phyloP scores from a whole-genome alignment of 1,139 yeast genomes.

The Tardiomyces depauwii region DNA sequence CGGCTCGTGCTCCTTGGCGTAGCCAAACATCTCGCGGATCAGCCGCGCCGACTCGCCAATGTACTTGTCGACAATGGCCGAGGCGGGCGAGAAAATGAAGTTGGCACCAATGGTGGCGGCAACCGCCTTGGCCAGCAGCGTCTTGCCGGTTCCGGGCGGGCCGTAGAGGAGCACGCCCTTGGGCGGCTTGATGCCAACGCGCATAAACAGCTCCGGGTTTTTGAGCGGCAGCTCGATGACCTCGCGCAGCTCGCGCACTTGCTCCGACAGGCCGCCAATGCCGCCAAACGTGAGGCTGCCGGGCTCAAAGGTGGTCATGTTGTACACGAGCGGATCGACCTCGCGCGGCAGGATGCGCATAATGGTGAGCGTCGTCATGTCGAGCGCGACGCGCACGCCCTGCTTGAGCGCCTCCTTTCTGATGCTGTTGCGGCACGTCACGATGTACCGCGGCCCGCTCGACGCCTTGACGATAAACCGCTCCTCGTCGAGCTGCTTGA shows the following conservation, averaged over 20 bases:
- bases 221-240: conserved; percentile 95
- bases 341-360: conserved; percentile 97
- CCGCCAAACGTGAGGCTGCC: conserved; percentile 93
- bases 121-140: conserved; percentile 91
- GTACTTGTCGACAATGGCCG: conserved; percentile 96
- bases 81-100: conserved; percentile 94
- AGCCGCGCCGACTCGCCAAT: conserved; percentile 97
- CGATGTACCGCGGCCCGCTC: conserved; percentile 95
- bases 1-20: conserved; percentile 97
- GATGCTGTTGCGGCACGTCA: conserved; percentile 92
- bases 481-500: conserved; percentile 92
- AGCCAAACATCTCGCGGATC: conserved; percentile 96
- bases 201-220: conserved; percentile 88
- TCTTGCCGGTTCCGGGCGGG: conserved; percentile 99
- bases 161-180: conserved; percentile 96
- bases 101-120: conserved; percentile 99
- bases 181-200: conserved; percentile 97
- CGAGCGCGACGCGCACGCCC: conserved; percentile 93
- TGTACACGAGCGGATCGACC: conserved; percentile 95
- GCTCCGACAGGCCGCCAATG: conserved; percentile 95
- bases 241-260: conserved; percentile 91
- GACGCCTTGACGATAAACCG: conserved; percentile 94
- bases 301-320: conserved; percentile 96
- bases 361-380: conserved; percentile 94
- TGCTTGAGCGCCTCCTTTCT: conserved; percentile 74